Conservation (phyloP, 139 green algal genomes). For the Chlamydomonas sphaeroides region DNA sequence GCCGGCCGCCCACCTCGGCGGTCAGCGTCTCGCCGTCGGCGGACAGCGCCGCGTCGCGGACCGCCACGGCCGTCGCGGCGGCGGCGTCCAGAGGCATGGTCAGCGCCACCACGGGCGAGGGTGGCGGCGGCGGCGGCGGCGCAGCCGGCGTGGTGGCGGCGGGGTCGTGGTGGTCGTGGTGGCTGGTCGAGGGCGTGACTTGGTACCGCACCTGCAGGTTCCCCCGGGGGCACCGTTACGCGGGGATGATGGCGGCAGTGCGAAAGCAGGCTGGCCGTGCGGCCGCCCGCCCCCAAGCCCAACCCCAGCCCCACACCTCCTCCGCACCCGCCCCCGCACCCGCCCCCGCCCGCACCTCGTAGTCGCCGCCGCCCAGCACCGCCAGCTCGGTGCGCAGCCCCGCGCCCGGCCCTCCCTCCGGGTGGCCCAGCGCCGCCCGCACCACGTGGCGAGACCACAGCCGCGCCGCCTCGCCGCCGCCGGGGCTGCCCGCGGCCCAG, state of each 20-base stretch:
- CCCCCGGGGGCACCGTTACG: too few relatives aligned
- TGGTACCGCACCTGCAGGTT: too few relatives aligned
- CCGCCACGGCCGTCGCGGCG: background rate
- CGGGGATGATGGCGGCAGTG: too few relatives aligned
- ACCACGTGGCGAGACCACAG: slow-evolving; percentile 38
- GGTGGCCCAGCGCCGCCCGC: slow-evolving; percentile 1
- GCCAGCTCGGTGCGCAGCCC: slow-evolving; percentile 22
- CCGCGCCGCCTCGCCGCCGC: slow-evolving; percentile 32
- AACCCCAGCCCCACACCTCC: too few relatives aligned
- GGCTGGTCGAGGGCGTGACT: too few relatives aligned
- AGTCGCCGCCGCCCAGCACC: slow-evolving; percentile 32
- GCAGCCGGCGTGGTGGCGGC: background rate
- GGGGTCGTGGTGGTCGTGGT: background rate
- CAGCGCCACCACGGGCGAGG: background rate
- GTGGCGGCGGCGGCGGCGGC: background rate
- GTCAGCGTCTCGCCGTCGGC: slow-evolving; percentile 5
- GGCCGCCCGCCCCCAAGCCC: too few relatives aligned
- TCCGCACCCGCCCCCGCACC: too few relatives aligned
- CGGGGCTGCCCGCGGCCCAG: background rate
- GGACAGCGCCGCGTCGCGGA: slow-evolving; percentile 4
- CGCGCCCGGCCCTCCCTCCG: slow-evolving; percentile 34
- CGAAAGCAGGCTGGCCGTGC: too few relatives aligned
- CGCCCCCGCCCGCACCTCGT: slow-evolving; percentile 29
- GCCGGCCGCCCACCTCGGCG: slow-evolving; percentile 45
- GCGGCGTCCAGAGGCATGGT: too few relatives aligned